Evolutionary conservation across 1,284 basidiomycete genomes (phyloP).

Genomic region (Peniophora sp.): DNA sequence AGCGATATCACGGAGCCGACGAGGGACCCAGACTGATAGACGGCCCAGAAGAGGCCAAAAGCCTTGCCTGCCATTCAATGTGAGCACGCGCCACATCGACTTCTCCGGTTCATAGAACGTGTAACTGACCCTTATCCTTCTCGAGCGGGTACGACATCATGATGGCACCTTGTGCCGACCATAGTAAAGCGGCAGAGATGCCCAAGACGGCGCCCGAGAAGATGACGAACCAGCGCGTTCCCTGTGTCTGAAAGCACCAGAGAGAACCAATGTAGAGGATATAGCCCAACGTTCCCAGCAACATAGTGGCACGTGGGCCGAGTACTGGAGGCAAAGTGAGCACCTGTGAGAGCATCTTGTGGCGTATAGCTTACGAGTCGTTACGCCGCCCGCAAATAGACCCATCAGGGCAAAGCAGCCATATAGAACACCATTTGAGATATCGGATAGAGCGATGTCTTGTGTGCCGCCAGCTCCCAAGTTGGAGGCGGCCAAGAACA

Average conservation of each 20-base stretch:
- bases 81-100: too few species aligned
- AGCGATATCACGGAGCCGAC: slow-evolving; percentile 44
- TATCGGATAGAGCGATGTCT: slow-evolving; percentile 32
- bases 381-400: slow-evolving; percentile 38
- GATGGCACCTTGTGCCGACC: slow-evolving; percentile 49
- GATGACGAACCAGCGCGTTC: slow-evolving; percentile 37
- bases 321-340: slow-evolving; percentile 24
- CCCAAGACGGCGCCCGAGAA: slow-evolving; percentile 50
- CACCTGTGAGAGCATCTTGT: too few species aligned
- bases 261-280: slow-evolving; percentile 40
- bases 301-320: slow-evolving; percentile 37
- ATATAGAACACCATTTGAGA: slow-evolving; percentile 36
- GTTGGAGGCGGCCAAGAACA: slow-evolving; percentile 42
- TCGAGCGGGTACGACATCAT: slow-evolving; percentile 45
- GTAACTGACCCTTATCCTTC: slow-evolving; percentile 8
- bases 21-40: slow-evolving; percentile 46
- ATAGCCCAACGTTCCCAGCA: slow-evolving; percentile 38
- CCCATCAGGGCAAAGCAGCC: slow-evolving; percentile 36
- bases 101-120: too few species aligned
- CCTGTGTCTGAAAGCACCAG: slow-evolving; percentile 32
- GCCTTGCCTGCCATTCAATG: slow-evolving; percentile 10
- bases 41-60: slow-evolving; percentile 44
- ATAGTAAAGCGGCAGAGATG: slow-evolving; percentile 48
- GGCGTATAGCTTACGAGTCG: slow-evolving; percentile 28
- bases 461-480: slow-evolving; percentile 38